Base-by-base conservation (phyloP, 140 eudicot species). In the Bidens hawaiensis region DNA sequence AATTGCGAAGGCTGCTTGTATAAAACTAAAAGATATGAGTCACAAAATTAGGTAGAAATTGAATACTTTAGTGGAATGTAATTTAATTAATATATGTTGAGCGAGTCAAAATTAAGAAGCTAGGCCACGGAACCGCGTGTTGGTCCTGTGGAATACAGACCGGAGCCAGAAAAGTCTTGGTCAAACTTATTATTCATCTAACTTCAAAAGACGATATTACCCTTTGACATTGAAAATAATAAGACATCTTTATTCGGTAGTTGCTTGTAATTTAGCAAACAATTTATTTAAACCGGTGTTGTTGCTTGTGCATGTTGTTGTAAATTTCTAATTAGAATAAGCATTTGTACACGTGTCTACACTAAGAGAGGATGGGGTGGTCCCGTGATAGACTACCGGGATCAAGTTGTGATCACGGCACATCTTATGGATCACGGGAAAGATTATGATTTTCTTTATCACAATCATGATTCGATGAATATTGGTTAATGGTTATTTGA, bases 41-140 rank as follows among this genome's bases (percentile, higher is more conserved):
- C 76, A 62, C 24, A 64, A 27, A 52, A 42, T 52, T 71, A 62
- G 71, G 65, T 71, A 63, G 6, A 28, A 23, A 24, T 71, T 62
- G 22, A 71, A 62, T 61, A 60, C 27, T 62, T 62, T 42, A 1
- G 40, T 63, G 48, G n/a, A 30, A 36, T 36, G 13, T 6, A 36
- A 36, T 36, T 36, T 11, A 38, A 38, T 38, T 15, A n/a, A n/a
- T n/a, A n/a, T n/a, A 45, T 45, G 7, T 46, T 23, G 62, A 49
- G 68, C 62, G 41, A 48, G 78, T 74, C 74, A 74, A 74, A 66
- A 27, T 58, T 65, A 22, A 74, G 69, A 74, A 66, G 78, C 78
- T 21, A 17, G 12, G 68, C 68, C 74, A 74, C 69, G 74, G 41
- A 66, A 74, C 73, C 78, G 74, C 69, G 74, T 64, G 55, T 73